A percentile compares a stretch with the other conserved stretches of the same genome.
Evolutionary conservation across 495 filamentous ascomycete genomes (phyloP).

Genomic region (Gamarada debralockiae): DNA sequence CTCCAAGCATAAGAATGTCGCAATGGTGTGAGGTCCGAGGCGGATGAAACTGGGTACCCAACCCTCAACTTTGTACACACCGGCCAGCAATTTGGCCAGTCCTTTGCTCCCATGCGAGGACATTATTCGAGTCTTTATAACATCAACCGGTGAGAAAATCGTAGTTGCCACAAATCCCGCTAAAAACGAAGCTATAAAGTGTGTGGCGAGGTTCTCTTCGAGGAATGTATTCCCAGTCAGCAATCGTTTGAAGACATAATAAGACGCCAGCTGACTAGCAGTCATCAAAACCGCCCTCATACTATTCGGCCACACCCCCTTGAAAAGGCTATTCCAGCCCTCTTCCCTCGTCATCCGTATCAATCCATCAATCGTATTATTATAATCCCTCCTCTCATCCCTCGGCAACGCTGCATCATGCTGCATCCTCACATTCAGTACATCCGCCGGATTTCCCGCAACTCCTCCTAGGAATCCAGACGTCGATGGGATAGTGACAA

Average conservation of each 20-base stretch:
- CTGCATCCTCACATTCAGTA: slow-evolving; percentile 98
- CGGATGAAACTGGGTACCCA: slow-evolving; percentile 96
- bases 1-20: slow-evolving; percentile 93
- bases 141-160: slow-evolving; percentile 90
- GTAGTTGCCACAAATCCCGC: slow-evolving; percentile 95
- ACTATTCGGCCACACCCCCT: slow-evolving; percentile 92
- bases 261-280: slow-evolving; percentile 81
- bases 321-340: slow-evolving; percentile 60
- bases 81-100: slow-evolving; percentile 53
- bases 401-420: slow-evolving; percentile 79
- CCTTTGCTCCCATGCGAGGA: slow-evolving; percentile 59
- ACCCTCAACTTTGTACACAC: slow-evolving; percentile 76
- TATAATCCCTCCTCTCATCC: slow-evolving; percentile 78
- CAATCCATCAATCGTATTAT: slow-evolving; percentile 81
- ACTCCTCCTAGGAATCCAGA: slow-evolving; percentile 89
- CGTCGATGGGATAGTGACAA: slow-evolving; percentile 73
- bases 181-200: slow-evolving; percentile 81
- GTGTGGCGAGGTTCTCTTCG: slow-evolving; percentile 72
- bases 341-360: slow-evolving; percentile 79
- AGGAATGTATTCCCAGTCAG: slow-evolving; percentile 65
- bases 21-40: slow-evolving; percentile 84
- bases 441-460: slow-evolving; percentile 90
- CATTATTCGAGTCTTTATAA: slow-evolving; percentile 97
- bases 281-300: slow-evolving; percentile 92
- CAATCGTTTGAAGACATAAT: slow-evolving; percentile 85